Percentiles rank a stretch among this genome's conserved stretches.
phyloP scores from a whole-genome alignment of 495 filamentous ascomycete genomes.

The Aspergillus sclerotiicarbonarius region DNA sequence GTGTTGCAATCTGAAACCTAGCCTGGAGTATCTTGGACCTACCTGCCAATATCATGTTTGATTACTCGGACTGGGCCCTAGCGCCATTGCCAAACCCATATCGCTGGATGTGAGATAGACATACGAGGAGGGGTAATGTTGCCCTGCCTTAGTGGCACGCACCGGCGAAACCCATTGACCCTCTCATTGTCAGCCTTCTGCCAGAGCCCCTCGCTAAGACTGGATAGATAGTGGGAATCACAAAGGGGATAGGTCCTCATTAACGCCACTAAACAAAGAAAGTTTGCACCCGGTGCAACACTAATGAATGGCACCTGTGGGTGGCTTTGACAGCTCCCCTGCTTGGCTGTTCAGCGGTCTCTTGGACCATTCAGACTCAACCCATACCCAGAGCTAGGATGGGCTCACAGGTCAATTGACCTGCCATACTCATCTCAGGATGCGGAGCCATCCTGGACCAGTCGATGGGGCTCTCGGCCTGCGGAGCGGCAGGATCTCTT shows the following conservation, averaged over 20 bases:
- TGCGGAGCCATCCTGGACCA: background rate
- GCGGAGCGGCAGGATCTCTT: background rate
- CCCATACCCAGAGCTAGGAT: background rate
- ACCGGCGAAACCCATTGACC: background rate
- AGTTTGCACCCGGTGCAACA: conserved; percentile 5
- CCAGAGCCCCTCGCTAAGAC: background rate
- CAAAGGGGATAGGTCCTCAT: conserved; percentile 1
- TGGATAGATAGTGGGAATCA: background rate
- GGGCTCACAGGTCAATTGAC: background rate
- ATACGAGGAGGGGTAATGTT: background rate
- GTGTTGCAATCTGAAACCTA: background rate
- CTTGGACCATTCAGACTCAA: background rate
- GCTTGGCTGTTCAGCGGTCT: background rate
- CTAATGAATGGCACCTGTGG: conserved; percentile 1
- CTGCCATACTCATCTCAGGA: background rate
- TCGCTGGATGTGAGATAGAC: background rate
- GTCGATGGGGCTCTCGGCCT: background rate
- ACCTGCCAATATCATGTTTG: background rate
- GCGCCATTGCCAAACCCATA: background rate
- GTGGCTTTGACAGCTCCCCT: conserved; percentile 2
- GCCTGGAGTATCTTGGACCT: conserved; percentile 6
- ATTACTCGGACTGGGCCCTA: background rate
- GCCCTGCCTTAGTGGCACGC: background rate
- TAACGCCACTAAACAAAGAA: background rate
- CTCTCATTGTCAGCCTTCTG: background rate